Conservation (phyloP, 2,329 filamentous ascomycete genomes). For the Colletotrichum phormii region DNA sequence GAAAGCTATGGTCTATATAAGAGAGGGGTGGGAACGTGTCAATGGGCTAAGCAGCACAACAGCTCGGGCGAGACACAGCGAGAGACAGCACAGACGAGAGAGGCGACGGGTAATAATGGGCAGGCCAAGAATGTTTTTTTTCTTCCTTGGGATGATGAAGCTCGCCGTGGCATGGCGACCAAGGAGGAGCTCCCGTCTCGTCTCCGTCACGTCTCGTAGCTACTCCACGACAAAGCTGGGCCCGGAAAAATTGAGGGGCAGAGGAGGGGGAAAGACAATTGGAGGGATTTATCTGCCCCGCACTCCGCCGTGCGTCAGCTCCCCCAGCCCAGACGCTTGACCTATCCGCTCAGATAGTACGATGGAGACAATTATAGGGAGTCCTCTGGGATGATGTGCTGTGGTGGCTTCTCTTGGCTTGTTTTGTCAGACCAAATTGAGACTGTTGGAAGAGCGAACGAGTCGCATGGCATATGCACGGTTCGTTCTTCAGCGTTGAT, state of each 20-base stretch:
- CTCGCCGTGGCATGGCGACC: slow-evolving; percentile 2
- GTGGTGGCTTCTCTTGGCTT: neutral
- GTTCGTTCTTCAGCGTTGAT: slow-evolving; percentile 6
- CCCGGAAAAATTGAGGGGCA: slow-evolving; percentile 54
- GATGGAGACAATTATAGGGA: neutral
- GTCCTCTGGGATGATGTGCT: neutral
- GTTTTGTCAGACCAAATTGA: neutral
- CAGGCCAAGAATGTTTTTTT: slow-evolving; percentile 7
- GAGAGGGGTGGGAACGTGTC: neutral
- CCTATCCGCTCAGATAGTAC: neutral
- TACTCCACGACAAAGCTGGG: slow-evolving; percentile 16
- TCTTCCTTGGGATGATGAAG: slow-evolving; percentile 18
- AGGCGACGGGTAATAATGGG: slow-evolving; percentile 2
- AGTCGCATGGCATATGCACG: neutral
- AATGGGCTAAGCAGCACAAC: slow-evolving; percentile 7
- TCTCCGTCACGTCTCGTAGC: slow-evolving; percentile 12
- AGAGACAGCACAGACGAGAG: neutral
- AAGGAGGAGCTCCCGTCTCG: slow-evolving; percentile 20
- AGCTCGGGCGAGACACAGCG: slow-evolving; percentile 23
- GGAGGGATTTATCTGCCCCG: slow-evolving; percentile 38
- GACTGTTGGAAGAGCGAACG: neutral
- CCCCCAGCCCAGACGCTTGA: slow-evolving; percentile 6
- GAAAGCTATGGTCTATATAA: slow-evolving; percentile 27
- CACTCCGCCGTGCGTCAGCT: slow-evolving; percentile 32
- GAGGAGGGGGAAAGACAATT: slow-evolving; percentile 39